A percentile compares a stretch with the other conserved stretches of the same genome.
Evolutionary conservation across 139 green algal genomes (phyloP).

Genomic region (Bryopsis sp.): DNA sequence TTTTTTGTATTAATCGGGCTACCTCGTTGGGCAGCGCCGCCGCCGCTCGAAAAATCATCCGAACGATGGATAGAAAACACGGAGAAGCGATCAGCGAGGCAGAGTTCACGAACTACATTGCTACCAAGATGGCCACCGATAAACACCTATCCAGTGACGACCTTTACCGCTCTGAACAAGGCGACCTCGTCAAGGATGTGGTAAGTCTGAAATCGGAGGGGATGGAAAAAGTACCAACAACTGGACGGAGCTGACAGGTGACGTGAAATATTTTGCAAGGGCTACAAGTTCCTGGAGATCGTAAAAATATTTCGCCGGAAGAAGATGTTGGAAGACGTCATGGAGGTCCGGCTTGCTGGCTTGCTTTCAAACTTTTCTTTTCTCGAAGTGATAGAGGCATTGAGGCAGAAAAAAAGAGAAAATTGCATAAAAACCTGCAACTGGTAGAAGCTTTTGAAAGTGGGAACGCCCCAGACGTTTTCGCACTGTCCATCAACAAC

Average conservation of each 20-base stretch:
- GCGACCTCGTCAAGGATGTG: background rate
- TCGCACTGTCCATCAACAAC: too few relatives aligned
- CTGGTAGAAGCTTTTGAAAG: too few relatives aligned
- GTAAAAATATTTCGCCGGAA: slow-evolving; percentile 5
- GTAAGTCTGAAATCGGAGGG: too few relatives aligned
- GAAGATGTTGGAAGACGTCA: background rate
- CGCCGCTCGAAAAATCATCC: background rate
- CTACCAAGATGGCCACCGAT: background rate
- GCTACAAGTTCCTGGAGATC: background rate
- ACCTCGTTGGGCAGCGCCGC: background rate
- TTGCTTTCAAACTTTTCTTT: too few relatives aligned
- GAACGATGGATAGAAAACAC: background rate
- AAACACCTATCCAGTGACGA: background rate
- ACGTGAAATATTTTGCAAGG: background rate
- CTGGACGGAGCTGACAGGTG: too few relatives aligned
- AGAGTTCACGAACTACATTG: background rate
- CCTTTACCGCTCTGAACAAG: background rate
- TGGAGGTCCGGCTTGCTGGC: background rate
- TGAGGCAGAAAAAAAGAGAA: too few relatives aligned
- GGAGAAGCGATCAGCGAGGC: background rate
- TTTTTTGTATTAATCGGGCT: too few relatives aligned
- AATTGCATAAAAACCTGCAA: too few relatives aligned
- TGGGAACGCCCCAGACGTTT: too few relatives aligned
- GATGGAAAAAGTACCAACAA: too few relatives aligned
- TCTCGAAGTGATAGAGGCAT: too few relatives aligned